These are phyloP conservation scores for Globisporangium cylindrosporum DNA, from an alignment of 352 stramenopile genomes.

Conservation along the genomic window DNA sequence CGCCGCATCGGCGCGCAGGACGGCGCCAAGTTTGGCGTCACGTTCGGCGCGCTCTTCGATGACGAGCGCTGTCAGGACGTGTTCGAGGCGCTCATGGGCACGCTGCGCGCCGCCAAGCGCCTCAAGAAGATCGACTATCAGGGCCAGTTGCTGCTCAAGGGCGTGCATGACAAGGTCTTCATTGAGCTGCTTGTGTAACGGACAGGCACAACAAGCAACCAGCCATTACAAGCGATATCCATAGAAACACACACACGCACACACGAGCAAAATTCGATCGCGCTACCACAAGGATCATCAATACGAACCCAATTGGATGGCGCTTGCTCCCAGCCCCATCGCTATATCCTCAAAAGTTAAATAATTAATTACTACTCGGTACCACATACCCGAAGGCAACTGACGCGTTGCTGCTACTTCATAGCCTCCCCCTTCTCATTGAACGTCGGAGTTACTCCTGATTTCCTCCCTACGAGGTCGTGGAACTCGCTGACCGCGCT, in stretches of 20 bases:
- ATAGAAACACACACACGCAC: not conserved
- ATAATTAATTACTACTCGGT: constrained; percentile 10
- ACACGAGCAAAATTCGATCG: not conserved
- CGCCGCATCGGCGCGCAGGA: constrained; percentile 51
- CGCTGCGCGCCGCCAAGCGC: constrained; percentile 74
- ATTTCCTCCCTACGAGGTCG: constrained; percentile 24
- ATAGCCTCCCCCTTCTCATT: not conserved
- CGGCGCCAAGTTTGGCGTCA: constrained; percentile 50
- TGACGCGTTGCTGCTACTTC: not conserved
- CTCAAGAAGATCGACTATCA: constrained; percentile 77
- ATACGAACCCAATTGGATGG: not conserved
- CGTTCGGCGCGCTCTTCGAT: constrained; percentile 80
- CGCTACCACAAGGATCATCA: not conserved
- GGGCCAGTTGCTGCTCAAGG: constrained; percentile 82
- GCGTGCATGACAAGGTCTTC: constrained; percentile 72
- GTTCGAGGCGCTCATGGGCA: constrained; percentile 82
- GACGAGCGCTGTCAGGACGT: constrained; percentile 79
- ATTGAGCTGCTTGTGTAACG: constrained; percentile 58
- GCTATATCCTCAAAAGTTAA: constrained; percentile 9
- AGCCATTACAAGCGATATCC: not conserved
- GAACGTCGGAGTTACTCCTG: not conserved
- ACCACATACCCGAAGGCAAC: not conserved
- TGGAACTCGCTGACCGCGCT: constrained; percentile 62
- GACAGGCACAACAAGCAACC: not conserved
- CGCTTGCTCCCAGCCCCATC: not conserved